Evolutionary conservation across 2,329 filamentous ascomycete species (phyloP).

Genomic region (Cercospora canescens): DNA sequence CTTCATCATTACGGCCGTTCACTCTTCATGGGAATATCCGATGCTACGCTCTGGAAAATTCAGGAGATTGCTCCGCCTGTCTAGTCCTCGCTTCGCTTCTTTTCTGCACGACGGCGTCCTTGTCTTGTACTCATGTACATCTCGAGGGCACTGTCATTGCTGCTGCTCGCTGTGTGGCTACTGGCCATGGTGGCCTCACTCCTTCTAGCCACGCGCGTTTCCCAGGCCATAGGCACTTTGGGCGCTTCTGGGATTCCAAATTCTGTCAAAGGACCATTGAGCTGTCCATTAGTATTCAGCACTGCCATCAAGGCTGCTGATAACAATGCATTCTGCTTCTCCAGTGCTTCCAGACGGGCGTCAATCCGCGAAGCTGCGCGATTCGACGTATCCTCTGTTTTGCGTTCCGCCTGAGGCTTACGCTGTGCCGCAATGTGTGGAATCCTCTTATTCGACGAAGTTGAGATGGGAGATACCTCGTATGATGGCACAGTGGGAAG

Average conservation of each 20-base stretch:
- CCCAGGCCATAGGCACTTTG: conserved; percentile 31
- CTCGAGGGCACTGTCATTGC: conserved; percentile 37
- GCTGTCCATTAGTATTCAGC: conserved; percentile 37
- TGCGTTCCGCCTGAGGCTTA: conserved; percentile 9
- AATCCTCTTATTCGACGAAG: conserved; percentile 17
- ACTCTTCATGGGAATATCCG: background rate
- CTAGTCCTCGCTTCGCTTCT: background rate
- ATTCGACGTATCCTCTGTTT: conserved; percentile 14
- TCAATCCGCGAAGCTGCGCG: conserved; percentile 27
- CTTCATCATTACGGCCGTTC: conserved; percentile 8
- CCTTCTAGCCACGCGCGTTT: conserved; percentile 30
- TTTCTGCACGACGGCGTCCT: conserved; percentile 10
- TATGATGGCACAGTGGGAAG: conserved; percentile 27
- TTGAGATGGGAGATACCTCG: conserved; percentile 24
- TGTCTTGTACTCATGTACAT: conserved; percentile 35
- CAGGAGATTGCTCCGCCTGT: background rate
- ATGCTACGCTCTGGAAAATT: background rate
- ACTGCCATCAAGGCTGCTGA: conserved; percentile 44
- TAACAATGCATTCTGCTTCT: conserved; percentile 42
- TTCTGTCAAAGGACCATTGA: conserved; percentile 31
- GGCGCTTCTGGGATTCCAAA: conserved; percentile 8
- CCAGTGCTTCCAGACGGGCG: conserved; percentile 39
- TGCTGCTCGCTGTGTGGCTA: conserved; percentile 28
- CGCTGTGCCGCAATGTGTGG: conserved; percentile 29
- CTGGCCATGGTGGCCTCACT: conserved; percentile 27